Evolutionary conservation across 164 flowering plant species (phyloP).

Genomic region (Sextonia rubra): DNA sequence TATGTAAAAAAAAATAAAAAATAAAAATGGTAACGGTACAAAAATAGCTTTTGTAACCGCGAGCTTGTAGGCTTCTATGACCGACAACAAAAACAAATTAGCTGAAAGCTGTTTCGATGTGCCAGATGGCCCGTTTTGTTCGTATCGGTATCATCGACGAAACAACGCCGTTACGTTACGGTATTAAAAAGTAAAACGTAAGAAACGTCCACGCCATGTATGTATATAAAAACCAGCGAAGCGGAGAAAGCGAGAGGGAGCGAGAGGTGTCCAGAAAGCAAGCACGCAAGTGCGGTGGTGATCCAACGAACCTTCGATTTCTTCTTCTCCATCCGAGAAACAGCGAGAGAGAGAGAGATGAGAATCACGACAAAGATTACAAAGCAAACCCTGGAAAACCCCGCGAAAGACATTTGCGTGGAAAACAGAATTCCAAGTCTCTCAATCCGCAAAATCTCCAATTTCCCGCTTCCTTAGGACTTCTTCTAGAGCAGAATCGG

Average conservation of each 20-base stretch:
- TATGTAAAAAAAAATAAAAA: no score
- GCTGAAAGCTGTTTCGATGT: no score
- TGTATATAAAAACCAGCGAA: background rate
- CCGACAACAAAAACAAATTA: no score
- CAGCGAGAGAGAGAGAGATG: background rate
- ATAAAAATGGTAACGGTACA: no score
- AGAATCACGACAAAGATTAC: background rate
- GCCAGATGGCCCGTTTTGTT: no score
- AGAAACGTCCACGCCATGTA: no score
- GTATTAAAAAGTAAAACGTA: no score
- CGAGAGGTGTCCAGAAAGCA: background rate
- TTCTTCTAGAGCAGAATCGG: background rate
- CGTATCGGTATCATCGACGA: no score
- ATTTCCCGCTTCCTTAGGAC: background rate
- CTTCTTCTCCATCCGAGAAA: no score
- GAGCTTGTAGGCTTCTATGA: no score
- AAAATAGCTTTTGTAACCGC: no score
- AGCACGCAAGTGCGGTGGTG: background rate
- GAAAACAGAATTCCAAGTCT: background rate
- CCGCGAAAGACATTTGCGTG: background rate
- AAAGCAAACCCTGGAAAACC: background rate
- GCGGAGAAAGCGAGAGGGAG: background rate
- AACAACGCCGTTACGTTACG: no score
- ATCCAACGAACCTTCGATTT: conserved; percentile 3
- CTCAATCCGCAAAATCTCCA: background rate